These are phyloP conservation scores for Macrotyloma uniflorum DNA, from an alignment of 306 rosid genomes.

Conservation along the genomic window DNA sequence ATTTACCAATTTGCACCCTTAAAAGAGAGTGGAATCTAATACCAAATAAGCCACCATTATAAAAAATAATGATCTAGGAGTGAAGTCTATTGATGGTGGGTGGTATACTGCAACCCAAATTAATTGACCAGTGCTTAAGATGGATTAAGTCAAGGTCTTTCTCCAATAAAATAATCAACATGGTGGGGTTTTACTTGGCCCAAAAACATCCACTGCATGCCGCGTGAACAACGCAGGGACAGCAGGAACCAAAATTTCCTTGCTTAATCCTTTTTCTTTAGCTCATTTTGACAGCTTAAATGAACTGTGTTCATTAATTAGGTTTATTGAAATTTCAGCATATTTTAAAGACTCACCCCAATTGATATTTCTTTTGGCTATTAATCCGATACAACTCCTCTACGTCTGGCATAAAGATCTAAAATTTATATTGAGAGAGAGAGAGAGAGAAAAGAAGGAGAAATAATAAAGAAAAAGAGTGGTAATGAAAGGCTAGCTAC, in stretches of 20 bases:
- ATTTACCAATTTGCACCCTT: too few species aligned
- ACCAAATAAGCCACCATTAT: background rate
- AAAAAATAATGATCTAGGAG: background rate
- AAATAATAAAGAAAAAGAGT: background rate
- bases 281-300: slow-evolving; percentile 39
- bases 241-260: slow-evolving; percentile 17
- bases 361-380: background rate
- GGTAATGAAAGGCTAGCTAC: background rate
- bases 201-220: slow-evolving; percentile 34
- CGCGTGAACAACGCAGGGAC: slow-evolving; percentile 57
- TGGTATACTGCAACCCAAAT: slow-evolving; percentile 13
- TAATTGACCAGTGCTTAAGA: slow-evolving; percentile 4
- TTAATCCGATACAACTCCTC: background rate
- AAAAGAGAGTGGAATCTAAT: background rate
- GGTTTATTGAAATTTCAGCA: background rate
- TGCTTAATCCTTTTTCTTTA: background rate
- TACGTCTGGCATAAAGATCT: background rate
- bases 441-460: background rate
- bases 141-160: slow-evolving; percentile 43
- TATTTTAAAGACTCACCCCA: background rate
- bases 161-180: slow-evolving; percentile 17
- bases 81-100: slow-evolving; percentile 24
- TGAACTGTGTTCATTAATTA: slow-evolving; percentile 36
- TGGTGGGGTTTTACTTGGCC: slow-evolving; percentile 1
- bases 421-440: too few species aligned